Conservation (phyloP, 805 yeast species). For the Blastobotrys chiropterorum region DNA sequence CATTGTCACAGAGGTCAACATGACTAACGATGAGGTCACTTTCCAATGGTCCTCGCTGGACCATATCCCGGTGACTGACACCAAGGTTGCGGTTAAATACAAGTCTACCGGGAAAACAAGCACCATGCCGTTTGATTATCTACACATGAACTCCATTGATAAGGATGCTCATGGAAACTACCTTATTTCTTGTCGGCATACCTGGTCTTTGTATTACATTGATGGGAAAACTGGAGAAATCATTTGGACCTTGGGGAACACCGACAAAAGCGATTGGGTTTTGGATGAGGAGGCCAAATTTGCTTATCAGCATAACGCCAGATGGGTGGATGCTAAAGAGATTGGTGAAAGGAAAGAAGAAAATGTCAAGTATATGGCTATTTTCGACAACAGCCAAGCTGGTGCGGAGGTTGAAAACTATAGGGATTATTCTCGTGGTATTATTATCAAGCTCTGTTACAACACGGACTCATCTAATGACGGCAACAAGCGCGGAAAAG, state of each 20-base stretch:
- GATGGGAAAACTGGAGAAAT: conserved; percentile 7
- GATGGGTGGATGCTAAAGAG: conserved; percentile 2
- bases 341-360: conserved; percentile 4
- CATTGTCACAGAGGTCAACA: conserved; percentile 6
- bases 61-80: conserved; percentile 1
- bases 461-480: not conserved
- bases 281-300: conserved; percentile 3
- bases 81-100: not conserved
- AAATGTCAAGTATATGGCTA: not conserved
- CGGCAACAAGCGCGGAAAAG: conserved; percentile 1
- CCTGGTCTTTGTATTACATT: conserved; percentile 3
- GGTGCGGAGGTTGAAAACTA: not conserved
- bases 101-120: not conserved
- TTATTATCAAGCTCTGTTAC: not conserved
- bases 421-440: not conserved
- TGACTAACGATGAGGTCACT: conserved; percentile 4
- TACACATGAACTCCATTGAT: conserved; percentile 6
- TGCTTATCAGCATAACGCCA: conserved; percentile 7
- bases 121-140: conserved; percentile 5
- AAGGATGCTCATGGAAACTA: conserved; percentile 6
- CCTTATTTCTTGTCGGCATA: conserved; percentile 5
- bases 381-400: conserved; percentile 3
- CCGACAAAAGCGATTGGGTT: not conserved
- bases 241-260: conserved; percentile 4
- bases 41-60: conserved; percentile 7